Evolutionary conservation across 176 grass and related monocot genomes (phyloP), one percentile per base, ranked within the genome.

Genomic region (Urochloa ruziziensis): DNA sequence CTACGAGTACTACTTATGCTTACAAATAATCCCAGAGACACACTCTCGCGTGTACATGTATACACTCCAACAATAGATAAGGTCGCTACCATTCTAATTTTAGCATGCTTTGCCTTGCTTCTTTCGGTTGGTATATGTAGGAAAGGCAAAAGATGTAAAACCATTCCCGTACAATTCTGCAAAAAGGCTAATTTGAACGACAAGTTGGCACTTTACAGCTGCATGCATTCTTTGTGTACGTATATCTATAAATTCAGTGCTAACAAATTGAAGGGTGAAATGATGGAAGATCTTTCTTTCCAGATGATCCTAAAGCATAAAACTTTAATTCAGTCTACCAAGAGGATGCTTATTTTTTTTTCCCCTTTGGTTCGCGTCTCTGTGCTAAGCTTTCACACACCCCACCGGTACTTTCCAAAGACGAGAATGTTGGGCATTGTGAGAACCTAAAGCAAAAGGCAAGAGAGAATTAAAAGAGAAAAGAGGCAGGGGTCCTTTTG

Each of bases 381-480:
- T 82, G 64, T 75, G 72, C 43, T 88, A 82, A 65, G 76, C 90
- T 91, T 88, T 85, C 75, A 58, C 86, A 58, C 78, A 88, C 72
- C 49, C 48, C 77, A 59, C 35, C 59, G 71, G 56, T 86, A 77
- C 81, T 88, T 91, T 88, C 70, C 82, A 82, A 78, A 88, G 72
- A 69, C 46, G 58, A 82, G 82, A 85, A 88, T 91, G 86, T 79
- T 78, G 78, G 82, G 81, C 60, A 68, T 78, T 77, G 37, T 78
- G 82, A 85, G 78, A 40, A 88, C 73, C 90, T 64, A 85, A 88
- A 91, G 82, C 65, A 65, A 70, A 65, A 66, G 61, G 49, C n/a
- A 66, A 61, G 84, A 51, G 61, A 75, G 47, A 86, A 83, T 61
- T 54, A 25, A 53, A 80, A 63, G 43, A 13, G 23, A 74, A 85